Percentiles rank a stretch among this genome's conserved stretches.
These are phyloP conservation scores for Esteya vermicola DNA, from an alignment of 2,329 filamentous ascomycete species.

Conservation along the genomic window DNA sequence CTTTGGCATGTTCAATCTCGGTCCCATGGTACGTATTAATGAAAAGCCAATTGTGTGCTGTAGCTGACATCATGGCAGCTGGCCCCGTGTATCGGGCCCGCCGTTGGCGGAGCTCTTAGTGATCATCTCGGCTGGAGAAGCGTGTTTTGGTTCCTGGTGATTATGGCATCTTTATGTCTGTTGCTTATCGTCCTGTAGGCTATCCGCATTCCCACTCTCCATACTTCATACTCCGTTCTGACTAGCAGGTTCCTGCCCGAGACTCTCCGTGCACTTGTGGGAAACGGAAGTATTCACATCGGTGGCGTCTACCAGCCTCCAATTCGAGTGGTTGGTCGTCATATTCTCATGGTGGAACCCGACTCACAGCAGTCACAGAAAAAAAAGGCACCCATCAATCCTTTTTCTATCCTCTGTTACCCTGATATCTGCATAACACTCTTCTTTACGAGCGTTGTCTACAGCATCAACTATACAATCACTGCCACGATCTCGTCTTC, in stretches of 20 bases:
- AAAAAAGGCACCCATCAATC: slow-evolving; percentile 10
- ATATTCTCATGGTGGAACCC: neutral
- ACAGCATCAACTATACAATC: slow-evolving; percentile 20
- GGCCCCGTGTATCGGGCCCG: slow-evolving; percentile 10
- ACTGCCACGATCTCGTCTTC: slow-evolving; percentile 20
- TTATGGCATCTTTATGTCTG: slow-evolving; percentile 6
- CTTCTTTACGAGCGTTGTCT: slow-evolving; percentile 18
- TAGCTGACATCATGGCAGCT: neutral
- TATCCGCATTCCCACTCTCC: neutral
- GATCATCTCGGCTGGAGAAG: slow-evolving; percentile 8
- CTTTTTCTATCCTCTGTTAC: slow-evolving; percentile 17
- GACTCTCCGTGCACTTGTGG: slow-evolving; percentile 15
- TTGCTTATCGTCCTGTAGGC: slow-evolving; percentile 33
- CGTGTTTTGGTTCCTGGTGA: slow-evolving; percentile 8
- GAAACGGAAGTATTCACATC: slow-evolving; percentile 14
- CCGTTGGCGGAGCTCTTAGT: slow-evolving; percentile 13
- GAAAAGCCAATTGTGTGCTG: neutral
- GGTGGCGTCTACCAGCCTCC: slow-evolving; percentile 11
- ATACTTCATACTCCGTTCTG: neutral
- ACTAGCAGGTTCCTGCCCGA: slow-evolving; percentile 15
- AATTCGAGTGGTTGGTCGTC: slow-evolving; percentile 9
- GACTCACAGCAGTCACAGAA: neutral
- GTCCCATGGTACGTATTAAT: slow-evolving; percentile 14
- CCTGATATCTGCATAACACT: slow-evolving; percentile 17
- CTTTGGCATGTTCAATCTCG: slow-evolving; percentile 20